A percentile compares a stretch with the other conserved stretches of the same genome.
Evolutionary conservation across 371 early-diverging fungal species (phyloP).

Genomic region (Mortierella sp.): DNA sequence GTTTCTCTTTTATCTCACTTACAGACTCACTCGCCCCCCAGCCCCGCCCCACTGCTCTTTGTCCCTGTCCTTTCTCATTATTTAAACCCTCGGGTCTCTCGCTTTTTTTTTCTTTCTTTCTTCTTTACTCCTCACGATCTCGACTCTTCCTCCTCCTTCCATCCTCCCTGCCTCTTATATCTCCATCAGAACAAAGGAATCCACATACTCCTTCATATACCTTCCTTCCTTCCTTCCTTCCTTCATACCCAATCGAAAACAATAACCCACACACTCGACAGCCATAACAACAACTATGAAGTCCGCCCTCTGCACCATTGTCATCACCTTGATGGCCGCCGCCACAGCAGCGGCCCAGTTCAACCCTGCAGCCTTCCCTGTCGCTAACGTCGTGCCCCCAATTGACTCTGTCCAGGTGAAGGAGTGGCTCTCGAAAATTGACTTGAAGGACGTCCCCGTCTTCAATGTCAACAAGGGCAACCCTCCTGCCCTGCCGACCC

Average conservation of each 20-base stretch:
- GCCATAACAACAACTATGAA: conserved; percentile 20
- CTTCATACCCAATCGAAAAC: not conserved
- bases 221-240: not conserved
- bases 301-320: conserved; percentile 19
- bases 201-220: not conserved
- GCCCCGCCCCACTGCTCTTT: not conserved
- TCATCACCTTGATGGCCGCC: conserved; percentile 22
- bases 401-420: conserved; percentile 18
- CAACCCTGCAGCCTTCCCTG: conserved; percentile 14
- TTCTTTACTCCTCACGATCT: conserved; percentile 13
- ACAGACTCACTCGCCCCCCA: no score
- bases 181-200: not conserved
- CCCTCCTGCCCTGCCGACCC: conserved; percentile 19
- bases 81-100: conserved; percentile 1
- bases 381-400: not conserved
- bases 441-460: conserved; percentile 22
- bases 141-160: conserved; percentile 13
- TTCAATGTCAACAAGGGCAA: conserved; percentile 13
- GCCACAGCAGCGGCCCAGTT: conserved; percentile 33
- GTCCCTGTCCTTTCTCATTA: not conserved
- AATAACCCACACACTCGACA: not conserved
- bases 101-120: not conserved
- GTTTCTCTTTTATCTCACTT: not conserved
- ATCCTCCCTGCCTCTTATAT: not conserved
- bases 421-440: conserved; percentile 33